A percentile compares a stretch with the other conserved stretches of the same genome.
Conservation (phyloP, 1,284 basidiomycete genomes). For the Cryptococcus floricola region DNA sequence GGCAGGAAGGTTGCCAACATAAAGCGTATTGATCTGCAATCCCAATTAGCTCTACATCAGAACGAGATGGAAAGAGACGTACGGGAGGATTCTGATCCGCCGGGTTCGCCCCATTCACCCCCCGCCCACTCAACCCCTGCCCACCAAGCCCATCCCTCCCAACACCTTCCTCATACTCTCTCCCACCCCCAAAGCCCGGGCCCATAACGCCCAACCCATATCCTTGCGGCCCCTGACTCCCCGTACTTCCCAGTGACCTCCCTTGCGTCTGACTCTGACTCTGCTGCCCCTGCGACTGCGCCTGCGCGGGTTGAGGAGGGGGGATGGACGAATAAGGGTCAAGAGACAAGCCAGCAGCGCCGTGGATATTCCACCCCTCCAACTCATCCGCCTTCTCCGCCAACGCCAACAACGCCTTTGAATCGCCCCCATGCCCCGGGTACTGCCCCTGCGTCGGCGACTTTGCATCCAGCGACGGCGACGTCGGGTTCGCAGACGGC, state of each 20-base stretch:
- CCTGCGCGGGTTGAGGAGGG: not conserved
- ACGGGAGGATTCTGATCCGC: slow-evolving; percentile 87
- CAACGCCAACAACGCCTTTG: slow-evolving; percentile 46
- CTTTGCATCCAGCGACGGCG: not conserved
- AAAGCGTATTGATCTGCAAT: slow-evolving; percentile 79
- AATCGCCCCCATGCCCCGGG: slow-evolving; percentile 33
- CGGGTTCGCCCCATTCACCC: slow-evolving; percentile 52
- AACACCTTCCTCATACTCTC: slow-evolving; percentile 2
- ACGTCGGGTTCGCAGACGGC: not conserved
- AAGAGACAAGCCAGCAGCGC: slow-evolving; percentile 4
- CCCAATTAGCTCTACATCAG: not conserved
- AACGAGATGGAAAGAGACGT: slow-evolving; percentile 30
- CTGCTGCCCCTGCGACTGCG: not conserved
- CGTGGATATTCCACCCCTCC: slow-evolving; percentile 42
- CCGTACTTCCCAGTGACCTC: not conserved
- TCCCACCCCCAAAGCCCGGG: slow-evolving; percentile 1
- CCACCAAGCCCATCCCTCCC: slow-evolving; percentile 2
- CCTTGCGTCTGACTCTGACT: not conserved
- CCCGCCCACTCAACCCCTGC: slow-evolving; percentile 21
- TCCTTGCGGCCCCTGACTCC: not conserved
- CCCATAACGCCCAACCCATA: not conserved
- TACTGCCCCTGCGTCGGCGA: slow-evolving; percentile 6
- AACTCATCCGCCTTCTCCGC: slow-evolving; percentile 48
- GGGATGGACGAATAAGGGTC: not conserved
- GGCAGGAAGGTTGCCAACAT: slow-evolving; percentile 88